Evolutionary conservation across 2,329 filamentous ascomycete genomes (phyloP).

Genomic region (Juglanconis sp.): DNA sequence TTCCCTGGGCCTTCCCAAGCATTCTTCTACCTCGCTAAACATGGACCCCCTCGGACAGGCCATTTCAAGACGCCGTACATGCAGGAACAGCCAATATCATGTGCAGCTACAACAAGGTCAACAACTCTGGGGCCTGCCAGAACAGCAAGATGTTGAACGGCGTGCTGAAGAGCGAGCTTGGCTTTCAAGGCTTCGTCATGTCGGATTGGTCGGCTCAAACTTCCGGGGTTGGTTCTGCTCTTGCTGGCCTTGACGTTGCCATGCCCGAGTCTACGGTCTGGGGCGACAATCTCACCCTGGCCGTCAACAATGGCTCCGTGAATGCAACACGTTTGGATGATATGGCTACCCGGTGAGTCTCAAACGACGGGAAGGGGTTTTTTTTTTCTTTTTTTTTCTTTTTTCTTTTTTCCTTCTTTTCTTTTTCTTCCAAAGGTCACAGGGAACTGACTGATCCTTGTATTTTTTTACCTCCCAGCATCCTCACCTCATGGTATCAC

Average conservation of each 20-base stretch:
- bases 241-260: conserved; percentile 72
- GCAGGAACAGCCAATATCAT: conserved; percentile 49
- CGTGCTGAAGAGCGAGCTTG: conserved; percentile 62
- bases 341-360: conserved; percentile 74
- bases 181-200: conserved; percentile 64
- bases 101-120: conserved; percentile 61
- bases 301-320: conserved; percentile 84
- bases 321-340: conserved; percentile 87
- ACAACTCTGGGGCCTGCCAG: conserved; percentile 65
- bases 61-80: conserved; percentile 59
- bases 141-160: conserved; percentile 62
- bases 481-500: conserved; percentile 56
- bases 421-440: too few relatives aligned
- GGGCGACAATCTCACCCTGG: conserved; percentile 84
- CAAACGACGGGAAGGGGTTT: too few relatives aligned
- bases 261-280: conserved; percentile 79
- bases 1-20: too few relatives aligned
- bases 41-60: conserved; percentile 38
- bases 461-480: conserved; percentile 8
- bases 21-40: conserved; percentile 40
- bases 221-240: conserved; percentile 60
- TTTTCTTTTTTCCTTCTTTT: too few relatives aligned
- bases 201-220: conserved; percentile 64
- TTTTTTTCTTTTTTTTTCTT: too few relatives aligned
- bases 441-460: too few relatives aligned